Base-by-base conservation (phyloP, 208 protist genomes). In the Wallacemonas sp. region DNA sequence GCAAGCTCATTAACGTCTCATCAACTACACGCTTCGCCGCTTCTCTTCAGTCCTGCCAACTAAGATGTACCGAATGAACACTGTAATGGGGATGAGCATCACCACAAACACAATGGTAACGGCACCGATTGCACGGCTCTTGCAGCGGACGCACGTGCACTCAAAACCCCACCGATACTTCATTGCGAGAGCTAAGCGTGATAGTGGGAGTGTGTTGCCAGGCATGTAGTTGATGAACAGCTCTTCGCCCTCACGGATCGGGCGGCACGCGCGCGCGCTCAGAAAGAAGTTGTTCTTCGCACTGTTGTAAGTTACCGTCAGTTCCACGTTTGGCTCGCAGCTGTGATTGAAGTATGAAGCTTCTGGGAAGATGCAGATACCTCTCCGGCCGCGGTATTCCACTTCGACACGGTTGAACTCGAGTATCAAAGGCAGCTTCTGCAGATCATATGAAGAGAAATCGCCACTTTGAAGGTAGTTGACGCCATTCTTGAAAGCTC, bases 381-480 rank as follows among this genome's bases (percentile, higher is more conserved):
- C 88, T 15, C 82, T 70, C 28, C 84, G 77, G 22, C 85, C 84
- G 53, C 80, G 81, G 72, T 94, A 91, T 70, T 91, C 84, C 33
- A 94, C 82, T 34, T 94, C 88, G 42, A 86, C 84, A 22, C 88
- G 84, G 62, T 94, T 94, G 61, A 94, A 94, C 68, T 94, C 88
- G 21, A 94, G 59, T 42, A 91, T 90, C 19, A 91, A 80, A 2
- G 88, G 84, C 21, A 94, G 70, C 56, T 90, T 90, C 67, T 94
- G 88, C 63, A 94, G 64, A 53, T 94, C 88, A 44, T 88, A 94
- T 2, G 88, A 90, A 27, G 82, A 88, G 45, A 90, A 91, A 53
- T 91, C 80, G 14, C 84, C 88, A 68, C 78, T 86, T 49, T 86
- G 59, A 17, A 94, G 68, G 41, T 68, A 89, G 67, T 76, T 90